phyloP scores from a whole-genome alignment of 805 yeast species.

The Metschnikowia reukaufii region DNA sequence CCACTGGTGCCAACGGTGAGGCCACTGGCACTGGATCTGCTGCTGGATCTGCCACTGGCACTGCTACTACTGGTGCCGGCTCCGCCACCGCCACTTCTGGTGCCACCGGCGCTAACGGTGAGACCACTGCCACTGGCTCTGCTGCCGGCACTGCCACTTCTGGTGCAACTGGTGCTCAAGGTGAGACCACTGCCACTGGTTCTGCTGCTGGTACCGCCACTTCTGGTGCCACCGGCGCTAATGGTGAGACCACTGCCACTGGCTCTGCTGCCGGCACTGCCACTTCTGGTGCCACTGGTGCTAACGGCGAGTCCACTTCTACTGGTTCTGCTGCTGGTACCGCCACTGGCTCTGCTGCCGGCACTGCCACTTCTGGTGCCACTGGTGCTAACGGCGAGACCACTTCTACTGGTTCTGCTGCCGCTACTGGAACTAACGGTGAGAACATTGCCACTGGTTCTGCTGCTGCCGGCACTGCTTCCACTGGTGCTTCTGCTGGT shows the following conservation, averaged over 20 bases:
- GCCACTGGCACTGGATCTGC: not conserved
- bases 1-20: slow-evolving; percentile 7
- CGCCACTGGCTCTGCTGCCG: not conserved
- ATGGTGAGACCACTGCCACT: not conserved
- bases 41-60: not conserved
- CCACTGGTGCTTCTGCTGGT: not conserved
- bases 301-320: not conserved
- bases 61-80: slow-evolving; percentile 18
- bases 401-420: not conserved
- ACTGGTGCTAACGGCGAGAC: not conserved
- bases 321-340: not conserved
- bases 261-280: not conserved
- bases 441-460: not conserved
- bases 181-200: no score
- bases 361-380: not conserved
- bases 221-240: not conserved
- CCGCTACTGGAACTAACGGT: not conserved
- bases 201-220: not conserved
- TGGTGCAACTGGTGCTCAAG: not conserved
- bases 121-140: no score
- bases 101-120: no score
- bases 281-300: not conserved
- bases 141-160: not conserved
- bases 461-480: not conserved
- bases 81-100: slow-evolving; percentile 29